Percentiles rank a stretch among this genome's conserved stretches.
phyloP scores from a whole-genome alignment of 768 basidiomycete genomes.

The Pleurotus tuoliensis region DNA sequence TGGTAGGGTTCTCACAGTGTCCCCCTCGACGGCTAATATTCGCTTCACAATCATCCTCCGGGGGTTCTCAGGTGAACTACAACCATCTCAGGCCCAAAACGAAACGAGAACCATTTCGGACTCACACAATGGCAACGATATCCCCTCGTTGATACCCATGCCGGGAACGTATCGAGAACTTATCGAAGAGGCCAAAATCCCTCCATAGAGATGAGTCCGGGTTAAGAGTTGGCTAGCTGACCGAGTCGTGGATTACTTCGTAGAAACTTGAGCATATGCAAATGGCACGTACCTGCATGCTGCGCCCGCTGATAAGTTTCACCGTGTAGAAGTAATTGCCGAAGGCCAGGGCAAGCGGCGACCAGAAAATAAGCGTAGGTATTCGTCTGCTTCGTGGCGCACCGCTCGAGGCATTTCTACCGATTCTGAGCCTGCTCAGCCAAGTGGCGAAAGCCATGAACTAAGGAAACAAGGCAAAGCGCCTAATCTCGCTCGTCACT shows the following conservation, averaged over 20 bases:
- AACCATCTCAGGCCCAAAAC: background rate
- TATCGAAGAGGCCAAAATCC: conserved; percentile 65
- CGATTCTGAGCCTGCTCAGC: background rate
- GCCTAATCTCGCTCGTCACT: background rate
- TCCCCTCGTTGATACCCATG: conserved; percentile 50
- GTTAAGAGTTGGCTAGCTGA: conserved; percentile 61
- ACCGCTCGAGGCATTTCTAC: background rate
- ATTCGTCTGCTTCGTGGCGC: background rate
- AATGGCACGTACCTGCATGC: conserved; percentile 61
- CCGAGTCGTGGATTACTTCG: background rate
- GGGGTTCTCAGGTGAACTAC: conserved; percentile 58
- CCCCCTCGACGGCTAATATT: conserved; percentile 60
- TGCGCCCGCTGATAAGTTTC: conserved; percentile 54
- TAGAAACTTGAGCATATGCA: background rate
- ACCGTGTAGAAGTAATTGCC: conserved; percentile 48
- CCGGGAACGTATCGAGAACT: conserved; percentile 33
- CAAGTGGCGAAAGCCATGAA: background rate
- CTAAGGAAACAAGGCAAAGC: background rate
- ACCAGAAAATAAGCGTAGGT: conserved; percentile 43
- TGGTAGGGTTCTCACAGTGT: conserved; percentile 62
- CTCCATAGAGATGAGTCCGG: conserved; percentile 60
- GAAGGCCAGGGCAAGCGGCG: conserved; percentile 48
- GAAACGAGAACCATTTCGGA: background rate
- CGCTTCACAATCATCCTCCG: conserved; percentile 59
- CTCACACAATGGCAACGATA: conserved; percentile 60